Percentiles rank a stretch among this genome's conserved stretches.
Conservation (phyloP, 257 asterid genomes). For the Ligustrum vulgare region DNA sequence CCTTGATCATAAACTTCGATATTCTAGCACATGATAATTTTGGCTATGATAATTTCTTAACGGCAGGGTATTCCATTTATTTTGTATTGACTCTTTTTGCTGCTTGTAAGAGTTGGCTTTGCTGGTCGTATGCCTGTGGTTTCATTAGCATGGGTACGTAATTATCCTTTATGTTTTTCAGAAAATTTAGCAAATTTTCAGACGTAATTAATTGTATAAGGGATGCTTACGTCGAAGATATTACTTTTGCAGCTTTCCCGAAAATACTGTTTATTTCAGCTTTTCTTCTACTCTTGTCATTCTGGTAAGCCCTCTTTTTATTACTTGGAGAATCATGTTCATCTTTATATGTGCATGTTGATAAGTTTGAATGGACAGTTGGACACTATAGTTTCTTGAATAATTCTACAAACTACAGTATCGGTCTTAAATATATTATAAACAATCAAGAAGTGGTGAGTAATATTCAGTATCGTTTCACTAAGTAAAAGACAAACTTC, state of each 20-base stretch:
- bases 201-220: background rate
- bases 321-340: background rate
- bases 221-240: slow-evolving; percentile 16
- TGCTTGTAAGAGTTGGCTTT: slow-evolving; percentile 85
- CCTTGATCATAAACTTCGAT: background rate
- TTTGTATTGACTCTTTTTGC: slow-evolving; percentile 73
- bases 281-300: slow-evolving; percentile 86
- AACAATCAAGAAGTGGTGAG: background rate
- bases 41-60: slow-evolving; percentile 20
- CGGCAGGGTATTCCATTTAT: slow-evolving; percentile 82
- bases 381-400: background rate
- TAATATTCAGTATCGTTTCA: background rate
- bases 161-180: slow-evolving; percentile 1
- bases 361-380: background rate
- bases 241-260: slow-evolving; percentile 74
- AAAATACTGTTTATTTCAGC: slow-evolving; percentile 74
- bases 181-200: background rate
- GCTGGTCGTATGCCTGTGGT: slow-evolving; percentile 89
- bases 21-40: background rate
- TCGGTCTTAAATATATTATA: background rate
- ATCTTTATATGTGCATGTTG: background rate
- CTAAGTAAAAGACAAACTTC: slow-evolving; percentile 7
- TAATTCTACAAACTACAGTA: background rate
- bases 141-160: slow-evolving; percentile 83
- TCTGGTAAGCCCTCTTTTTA: slow-evolving; percentile 56